Base-by-base conservation (phyloP, 106 monocot genomes). In the Platanthera guangdongensis region DNA sequence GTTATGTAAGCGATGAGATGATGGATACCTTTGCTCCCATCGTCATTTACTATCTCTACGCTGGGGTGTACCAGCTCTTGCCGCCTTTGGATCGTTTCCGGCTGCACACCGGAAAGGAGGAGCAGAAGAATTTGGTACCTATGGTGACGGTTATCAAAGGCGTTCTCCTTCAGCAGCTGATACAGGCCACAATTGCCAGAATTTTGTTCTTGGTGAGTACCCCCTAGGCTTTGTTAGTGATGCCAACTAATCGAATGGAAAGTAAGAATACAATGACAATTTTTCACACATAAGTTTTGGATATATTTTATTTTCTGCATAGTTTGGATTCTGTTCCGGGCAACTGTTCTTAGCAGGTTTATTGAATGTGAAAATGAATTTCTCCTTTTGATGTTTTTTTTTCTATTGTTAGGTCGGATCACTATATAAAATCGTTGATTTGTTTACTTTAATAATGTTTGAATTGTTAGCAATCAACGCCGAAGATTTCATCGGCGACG, bases 1-100 rank as follows among this genome's bases (percentile, higher is more conserved):
- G 85, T n/a, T 87, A 89, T 47, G 48, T 87, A 46, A 92, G 86
- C 70, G 95, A 92, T 51, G 95, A 92, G 69, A 19, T 82, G 19
- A 83, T 90, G 84, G 92, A 88, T n/a, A 92, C 90, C 5, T 92
- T 95, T 39, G 86, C 83, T 15, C 95, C 95, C 25, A 83, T 95
- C 52, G 83, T 83, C 15, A 72, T 95, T 1, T 95, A 92, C 79
- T 95, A 90, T 92, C 19, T 92, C 68, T 95, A 95, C 70, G 81
- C 87, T 13, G 92, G 95, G n/a, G 19, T 86, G 51, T 95, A 95
- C 76, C 81, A 86, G 76, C 84, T 92, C 45, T 53, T 92, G 72
- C 86, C 84, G 10, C 83, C 78, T 4, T 51, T 89, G 83, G 88
- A 92, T 67, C 74, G 74, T 12, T 92, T 80, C 79, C 65, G 95